Base-by-base conservation (phyloP, 495 filamentous ascomycete species). In the Aspergillus steynii region DNA sequence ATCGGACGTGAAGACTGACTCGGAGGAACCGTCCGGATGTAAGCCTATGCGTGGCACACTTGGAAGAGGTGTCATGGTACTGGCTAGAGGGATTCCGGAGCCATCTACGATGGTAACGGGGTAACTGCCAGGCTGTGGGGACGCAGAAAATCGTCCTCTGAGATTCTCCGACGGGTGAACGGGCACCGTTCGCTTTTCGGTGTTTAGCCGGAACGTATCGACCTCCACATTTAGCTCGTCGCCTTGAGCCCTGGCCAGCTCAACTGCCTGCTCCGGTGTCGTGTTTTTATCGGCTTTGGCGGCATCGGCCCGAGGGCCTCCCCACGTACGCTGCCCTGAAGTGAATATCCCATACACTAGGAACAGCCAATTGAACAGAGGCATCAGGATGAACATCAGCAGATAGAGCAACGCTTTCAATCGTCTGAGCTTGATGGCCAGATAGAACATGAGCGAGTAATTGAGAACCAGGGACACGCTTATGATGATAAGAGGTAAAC, bases 291-390 rank as follows among this genome's bases (percentile, higher is more conserved):
- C 91, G 1, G 95, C 95, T 57, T 87, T 79, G 45, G 91, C 92
- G 31, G 95, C 94, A 74, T 99, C 95, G 0, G 93, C 93, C 63
- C 95, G 85, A 26, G 95, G 95, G 4, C 95, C 95, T 64, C 95
- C 95, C 95, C 95, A 99, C 4, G 95, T 99, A 42, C 95, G 83
- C 71, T 97, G 92, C 26, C 94, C 93, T 26, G 95, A 93, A 5
- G 95, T 99, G 71, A 96, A 97, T 55, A 88, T 87, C 26, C 86
- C 86, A 63, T 89, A 88, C 9, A 97, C 89, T 90, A 97, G 96
- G 77, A 98, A 99, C 45, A 92, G 82, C 95, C 95, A 99, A 74
- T 99, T 98, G 82, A 98, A 94, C 71, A 97, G 96, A 0, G 95
- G 95, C 68, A 97, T 97, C 60, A 97, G 70, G 55, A 96, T 74